phyloP scores from a whole-genome alignment of 805 yeast genomes.

The Wickerhamiella hasegawae region DNA sequence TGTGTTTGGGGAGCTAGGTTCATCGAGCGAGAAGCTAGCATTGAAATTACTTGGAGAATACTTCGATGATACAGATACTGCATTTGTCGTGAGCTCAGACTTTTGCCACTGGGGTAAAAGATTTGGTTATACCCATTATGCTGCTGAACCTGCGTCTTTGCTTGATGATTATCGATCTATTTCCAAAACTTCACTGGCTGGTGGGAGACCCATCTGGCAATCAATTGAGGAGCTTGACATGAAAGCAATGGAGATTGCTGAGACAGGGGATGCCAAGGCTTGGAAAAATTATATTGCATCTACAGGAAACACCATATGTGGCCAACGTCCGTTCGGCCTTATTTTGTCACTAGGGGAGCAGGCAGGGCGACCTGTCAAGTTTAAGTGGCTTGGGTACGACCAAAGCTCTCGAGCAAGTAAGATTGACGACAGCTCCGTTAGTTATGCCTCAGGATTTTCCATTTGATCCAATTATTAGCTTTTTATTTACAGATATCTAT shows the following conservation, averaged over 20 bases:
- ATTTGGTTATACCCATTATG: constrained; percentile 40
- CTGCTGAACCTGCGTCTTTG: too few species aligned
- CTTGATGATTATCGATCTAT: background rate
- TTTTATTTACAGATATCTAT: background rate
- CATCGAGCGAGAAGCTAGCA: constrained; percentile 23
- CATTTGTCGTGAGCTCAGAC: constrained; percentile 74
- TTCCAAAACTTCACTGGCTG: constrained; percentile 12
- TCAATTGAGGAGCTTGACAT: constrained; percentile 64
- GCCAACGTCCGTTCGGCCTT: constrained; percentile 65
- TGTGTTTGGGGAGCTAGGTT: constrained; percentile 50
- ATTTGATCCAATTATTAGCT: background rate
- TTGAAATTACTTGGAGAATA: constrained; percentile 34
- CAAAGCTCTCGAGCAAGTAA: constrained; percentile 47
- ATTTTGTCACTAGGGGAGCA: constrained; percentile 39
- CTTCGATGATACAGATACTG: constrained; percentile 36
- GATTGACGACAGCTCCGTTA: constrained; percentile 61
- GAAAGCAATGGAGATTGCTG: constrained; percentile 47
- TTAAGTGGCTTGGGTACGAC: constrained; percentile 64
- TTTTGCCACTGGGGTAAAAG: constrained; percentile 89
- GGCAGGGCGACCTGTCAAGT: constrained; percentile 19
- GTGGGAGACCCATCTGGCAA: constrained; percentile 39
- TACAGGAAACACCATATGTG: constrained; percentile 88
- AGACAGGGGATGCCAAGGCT: constrained; percentile 34
- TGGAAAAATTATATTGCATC: constrained; percentile 53
- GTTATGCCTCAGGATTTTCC: constrained; percentile 70